Evolutionary conservation across 805 yeast genomes (phyloP), one percentile per base, ranked within the genome.

Genomic region (Teunomyces stri): DNA sequence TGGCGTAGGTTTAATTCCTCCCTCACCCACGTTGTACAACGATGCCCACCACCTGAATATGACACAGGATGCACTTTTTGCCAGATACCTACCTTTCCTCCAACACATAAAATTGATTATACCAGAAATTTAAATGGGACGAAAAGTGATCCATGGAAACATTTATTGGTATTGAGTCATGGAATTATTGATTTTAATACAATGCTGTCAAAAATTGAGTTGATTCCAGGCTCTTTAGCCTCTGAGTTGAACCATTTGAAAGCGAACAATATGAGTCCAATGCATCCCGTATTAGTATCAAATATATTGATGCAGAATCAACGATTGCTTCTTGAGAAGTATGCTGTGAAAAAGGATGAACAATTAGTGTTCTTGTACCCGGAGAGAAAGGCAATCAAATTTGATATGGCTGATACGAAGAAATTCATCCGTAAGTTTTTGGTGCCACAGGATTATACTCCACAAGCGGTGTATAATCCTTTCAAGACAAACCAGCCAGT

Each of bases 61-160:
- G 84, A 82, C 50, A 80, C 86, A 0, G 87, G 87, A 0, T 83
- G 88, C 56, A 83, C 89, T 0, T 66, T 60, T 50, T 85, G 90
- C 54, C 56, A 62, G 36, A 30, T 58, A 2, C 64, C 66, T 0
- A 54, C 56, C 27, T 69, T 75, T 47, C 85, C 82, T 2, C 52
- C 51, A 6, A 68, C 60, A 40, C 69, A 73, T 48, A 79, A 62
- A 33, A 73, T 77, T 35, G 74, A 77, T 51, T 58, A 51, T 42
- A 54, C 54, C 4, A 67, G 60, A 42, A 71, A 72, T 31, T 58
- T 84, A 13, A 61, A 69, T 22, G 72, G 74, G 11, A 79, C 89
- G 0, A 73, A 74, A 27, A 77, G 80, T 0, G 53, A 63, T 3
- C 75, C 78, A 5, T 76, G 80, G 76, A 81, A 80, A 49, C 87